Conservation (phyloP, 2,329 filamentous ascomycete genomes). For the Arthrobotrys iridis region DNA sequence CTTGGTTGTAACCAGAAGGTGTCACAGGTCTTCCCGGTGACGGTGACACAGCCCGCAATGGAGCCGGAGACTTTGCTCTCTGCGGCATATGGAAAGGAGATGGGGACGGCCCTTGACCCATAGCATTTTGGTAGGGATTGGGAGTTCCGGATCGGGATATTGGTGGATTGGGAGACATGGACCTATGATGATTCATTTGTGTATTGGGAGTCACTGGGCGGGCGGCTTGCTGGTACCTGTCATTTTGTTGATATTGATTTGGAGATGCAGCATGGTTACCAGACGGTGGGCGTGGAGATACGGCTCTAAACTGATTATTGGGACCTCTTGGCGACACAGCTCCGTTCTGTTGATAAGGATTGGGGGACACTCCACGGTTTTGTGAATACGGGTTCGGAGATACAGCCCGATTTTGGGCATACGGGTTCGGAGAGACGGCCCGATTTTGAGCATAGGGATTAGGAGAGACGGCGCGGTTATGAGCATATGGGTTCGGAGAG, state of each 20-base stretch:
- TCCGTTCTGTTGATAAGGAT: constrained; percentile 56
- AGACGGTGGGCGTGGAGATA: constrained; percentile 53
- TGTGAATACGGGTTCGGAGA: constrained; percentile 58
- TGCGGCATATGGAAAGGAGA: constrained; percentile 53
- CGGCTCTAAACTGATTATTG: constrained; percentile 55
- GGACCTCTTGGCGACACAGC: constrained; percentile 51
- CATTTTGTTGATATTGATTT: constrained; percentile 50
- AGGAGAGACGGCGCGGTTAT: constrained; percentile 59
- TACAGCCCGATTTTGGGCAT: constrained; percentile 43
- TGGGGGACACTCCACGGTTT: constrained; percentile 61
- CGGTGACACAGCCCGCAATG: constrained; percentile 53
- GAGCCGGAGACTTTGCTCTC: constrained; percentile 50
- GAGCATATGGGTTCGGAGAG: constrained; percentile 59
- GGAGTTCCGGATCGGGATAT: constrained; percentile 50
- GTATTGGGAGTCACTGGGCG: constrained; percentile 40
- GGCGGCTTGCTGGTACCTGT: constrained; percentile 37
- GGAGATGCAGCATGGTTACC: constrained; percentile 54
- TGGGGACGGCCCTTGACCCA: constrained; percentile 42
- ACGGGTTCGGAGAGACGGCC: constrained; percentile 18
- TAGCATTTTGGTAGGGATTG: constrained; percentile 41
- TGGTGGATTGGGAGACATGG: constrained; percentile 42
- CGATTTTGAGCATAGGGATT: constrained; percentile 57
- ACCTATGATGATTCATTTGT: constrained; percentile 35
- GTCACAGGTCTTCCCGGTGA: constrained; percentile 44
- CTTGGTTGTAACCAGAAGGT: constrained; percentile 39